phyloP scores from a whole-genome alignment of 148 eudicot genomes.

The Selenicereus undatus region DNA sequence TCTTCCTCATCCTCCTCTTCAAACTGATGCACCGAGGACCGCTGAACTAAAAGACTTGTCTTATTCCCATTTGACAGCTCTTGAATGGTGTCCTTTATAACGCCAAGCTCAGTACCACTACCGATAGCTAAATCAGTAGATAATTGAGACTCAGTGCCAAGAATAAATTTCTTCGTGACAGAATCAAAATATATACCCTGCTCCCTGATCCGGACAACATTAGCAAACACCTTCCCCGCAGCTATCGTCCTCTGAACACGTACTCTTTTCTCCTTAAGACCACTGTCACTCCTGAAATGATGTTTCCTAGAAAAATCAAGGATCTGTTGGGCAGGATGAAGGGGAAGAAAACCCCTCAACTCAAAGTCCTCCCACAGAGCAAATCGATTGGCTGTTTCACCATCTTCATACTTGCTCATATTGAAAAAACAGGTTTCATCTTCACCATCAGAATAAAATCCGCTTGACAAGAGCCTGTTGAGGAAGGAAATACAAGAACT shows the following conservation, averaged over 20 bases:
- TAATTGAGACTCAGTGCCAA: slow-evolving; percentile 51
- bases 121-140: slow-evolving; percentile 34
- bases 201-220: slow-evolving; percentile 51
- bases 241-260: slow-evolving; percentile 84
- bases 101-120: slow-evolving; percentile 27
- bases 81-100: slow-evolving; percentile 22
- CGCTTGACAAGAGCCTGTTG: slow-evolving; percentile 63
- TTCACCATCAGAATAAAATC: slow-evolving; percentile 40
- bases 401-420: slow-evolving; percentile 75
- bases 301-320: slow-evolving; percentile 79
- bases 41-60: slow-evolving; percentile 16
- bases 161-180: slow-evolving; percentile 49
- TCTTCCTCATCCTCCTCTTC: slow-evolving; percentile 93
- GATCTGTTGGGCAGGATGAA: slow-evolving; percentile 75
- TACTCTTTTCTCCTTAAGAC: slow-evolving; percentile 53
- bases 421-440: slow-evolving; percentile 66
- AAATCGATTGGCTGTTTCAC: slow-evolving; percentile 62
- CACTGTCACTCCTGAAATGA: slow-evolving; percentile 49
- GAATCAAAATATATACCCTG: slow-evolving; percentile 59
- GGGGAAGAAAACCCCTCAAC: slow-evolving; percentile 85
- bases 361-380: slow-evolving; percentile 93
- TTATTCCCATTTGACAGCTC: slow-evolving; percentile 26
- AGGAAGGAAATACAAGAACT: slow-evolving; percentile 52
- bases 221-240: slow-evolving; percentile 82
- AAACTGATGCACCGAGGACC: slow-evolving; percentile 29